These are phyloP conservation scores for Ceratobasidium papillatum DNA, from an alignment of 1,284 basidiomycete species.

Conservation along the genomic window DNA sequence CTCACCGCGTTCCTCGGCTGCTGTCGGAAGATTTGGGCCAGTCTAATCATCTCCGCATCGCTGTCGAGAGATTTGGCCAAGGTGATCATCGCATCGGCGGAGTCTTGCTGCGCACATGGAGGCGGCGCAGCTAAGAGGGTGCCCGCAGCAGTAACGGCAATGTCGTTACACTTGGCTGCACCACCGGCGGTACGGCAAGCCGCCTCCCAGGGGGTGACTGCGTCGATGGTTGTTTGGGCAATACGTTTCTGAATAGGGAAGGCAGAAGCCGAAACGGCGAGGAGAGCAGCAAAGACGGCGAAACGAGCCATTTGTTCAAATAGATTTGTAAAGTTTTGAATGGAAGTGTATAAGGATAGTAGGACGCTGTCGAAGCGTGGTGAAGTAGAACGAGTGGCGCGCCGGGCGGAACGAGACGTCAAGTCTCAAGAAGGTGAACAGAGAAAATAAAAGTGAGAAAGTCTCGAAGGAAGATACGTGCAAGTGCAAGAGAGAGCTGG, in stretches of 20 bases:
- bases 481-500: constrained; percentile 1
- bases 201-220: constrained; percentile 57
- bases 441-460: background rate
- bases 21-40: constrained; percentile 59
- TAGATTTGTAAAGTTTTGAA: background rate
- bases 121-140: constrained; percentile 31
- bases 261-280: constrained; percentile 50
- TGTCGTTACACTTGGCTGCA: constrained; percentile 7
- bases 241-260: constrained; percentile 57
- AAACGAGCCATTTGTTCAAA: constrained; percentile 47
- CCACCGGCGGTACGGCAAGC: constrained; percentile 51
- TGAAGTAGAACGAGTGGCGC: constrained; percentile 33
- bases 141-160: constrained; percentile 29
- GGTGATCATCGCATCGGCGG: constrained; percentile 67
- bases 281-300: constrained; percentile 49
- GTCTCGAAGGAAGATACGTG: background rate
- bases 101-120: constrained; percentile 67
- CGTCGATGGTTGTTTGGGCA: constrained; percentile 56
- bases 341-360: constrained; percentile 29
- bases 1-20: constrained; percentile 63
- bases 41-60: constrained; percentile 62
- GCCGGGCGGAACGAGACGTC: constrained; percentile 39
- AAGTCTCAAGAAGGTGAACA: constrained; percentile 27
- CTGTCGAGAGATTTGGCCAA: constrained; percentile 66
- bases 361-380: constrained; percentile 25